These are phyloP conservation scores for Suillus americanus DNA, from an alignment of 768 basidiomycete species.

Conservation along the genomic window DNA sequence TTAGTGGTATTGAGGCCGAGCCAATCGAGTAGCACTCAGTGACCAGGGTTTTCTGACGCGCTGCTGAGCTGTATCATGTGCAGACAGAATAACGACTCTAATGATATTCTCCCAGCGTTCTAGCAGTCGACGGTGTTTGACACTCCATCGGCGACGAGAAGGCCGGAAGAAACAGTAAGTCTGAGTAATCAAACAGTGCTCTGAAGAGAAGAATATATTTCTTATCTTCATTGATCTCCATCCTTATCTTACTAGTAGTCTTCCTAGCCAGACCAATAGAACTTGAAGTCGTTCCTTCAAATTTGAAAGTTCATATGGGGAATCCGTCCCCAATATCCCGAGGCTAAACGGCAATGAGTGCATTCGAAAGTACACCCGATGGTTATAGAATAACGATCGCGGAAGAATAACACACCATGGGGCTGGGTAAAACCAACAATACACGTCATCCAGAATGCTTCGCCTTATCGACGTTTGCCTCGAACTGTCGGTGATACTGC, in stretches of 20 bases:
- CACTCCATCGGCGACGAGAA: not conserved
- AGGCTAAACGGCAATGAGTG: slow-evolving; percentile 46
- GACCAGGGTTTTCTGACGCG: not conserved
- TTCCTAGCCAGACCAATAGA: not conserved
- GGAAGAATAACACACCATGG: slow-evolving; percentile 76
- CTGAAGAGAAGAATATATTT: not conserved
- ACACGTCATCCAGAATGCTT: slow-evolving; percentile 57
- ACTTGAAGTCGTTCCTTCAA: not conserved
- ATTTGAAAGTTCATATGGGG: slow-evolving; percentile 41
- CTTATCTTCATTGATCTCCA: slow-evolving; percentile 72
- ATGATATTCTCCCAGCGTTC: not conserved
- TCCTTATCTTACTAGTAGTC: slow-evolving; percentile 52
- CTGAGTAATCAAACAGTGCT: not conserved
- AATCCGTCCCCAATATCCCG: slow-evolving; percentile 91
- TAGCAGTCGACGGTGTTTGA: not conserved
- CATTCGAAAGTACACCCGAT: not conserved
- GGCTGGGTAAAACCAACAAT: slow-evolving; percentile 62
- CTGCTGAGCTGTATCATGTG: not conserved
- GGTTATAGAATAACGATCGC: slow-evolving; percentile 33
- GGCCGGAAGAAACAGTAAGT: not conserved
- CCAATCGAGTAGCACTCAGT: not conserved
- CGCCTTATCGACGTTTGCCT: slow-evolving; percentile 46
- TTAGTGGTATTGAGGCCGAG: not conserved
- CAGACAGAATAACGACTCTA: not conserved
- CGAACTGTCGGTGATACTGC: slow-evolving; percentile 45